Evolutionary conservation across 768 basidiomycete genomes (phyloP).

Genomic region (Suillus placidus): DNA sequence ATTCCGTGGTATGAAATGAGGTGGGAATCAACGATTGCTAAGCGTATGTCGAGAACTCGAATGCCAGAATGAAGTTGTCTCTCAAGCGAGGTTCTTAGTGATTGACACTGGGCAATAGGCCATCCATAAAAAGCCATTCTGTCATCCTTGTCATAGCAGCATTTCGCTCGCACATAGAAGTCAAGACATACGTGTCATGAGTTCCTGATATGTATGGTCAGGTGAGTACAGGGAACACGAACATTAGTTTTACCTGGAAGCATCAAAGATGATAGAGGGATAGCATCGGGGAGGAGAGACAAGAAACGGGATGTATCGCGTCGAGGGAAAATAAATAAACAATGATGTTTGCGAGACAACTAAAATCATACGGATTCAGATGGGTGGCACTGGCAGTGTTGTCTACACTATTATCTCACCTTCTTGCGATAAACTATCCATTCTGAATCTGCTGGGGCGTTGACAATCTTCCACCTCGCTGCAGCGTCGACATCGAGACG

Average conservation of each 20-base stretch:
- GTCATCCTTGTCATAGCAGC: constrained; percentile 16
- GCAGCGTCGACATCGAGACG: constrained; percentile 26
- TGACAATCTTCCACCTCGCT: constrained; percentile 50
- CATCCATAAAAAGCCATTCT: constrained; percentile 81
- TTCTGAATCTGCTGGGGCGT: constrained; percentile 46
- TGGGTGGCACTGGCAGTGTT: neutral
- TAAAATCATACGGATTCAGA: constrained; percentile 24
- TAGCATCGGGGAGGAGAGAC: constrained; percentile 62
- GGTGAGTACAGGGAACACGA: constrained; percentile 17
- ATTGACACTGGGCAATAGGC: constrained; percentile 89
- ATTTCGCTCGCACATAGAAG: neutral
- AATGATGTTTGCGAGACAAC: constrained; percentile 48
- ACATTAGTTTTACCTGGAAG: constrained; percentile 64
- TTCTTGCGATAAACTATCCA: constrained; percentile 61
- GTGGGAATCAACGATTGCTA: constrained; percentile 61
- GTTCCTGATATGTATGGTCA: constrained; percentile 45
- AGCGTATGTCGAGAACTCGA: constrained; percentile 79
- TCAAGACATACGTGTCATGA: constrained; percentile 62
- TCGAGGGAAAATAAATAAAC: constrained; percentile 59
- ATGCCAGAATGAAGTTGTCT: constrained; percentile 78
- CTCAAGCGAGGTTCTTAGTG: constrained; percentile 56
- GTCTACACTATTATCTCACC: constrained; percentile 38
- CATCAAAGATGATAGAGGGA: constrained; percentile 71
- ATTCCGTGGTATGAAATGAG: constrained; percentile 83
- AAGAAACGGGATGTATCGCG: constrained; percentile 62